phyloP scores from a whole-genome alignment of 2,329 filamentous ascomycete genomes.

The Juglanconis sp. region DNA sequence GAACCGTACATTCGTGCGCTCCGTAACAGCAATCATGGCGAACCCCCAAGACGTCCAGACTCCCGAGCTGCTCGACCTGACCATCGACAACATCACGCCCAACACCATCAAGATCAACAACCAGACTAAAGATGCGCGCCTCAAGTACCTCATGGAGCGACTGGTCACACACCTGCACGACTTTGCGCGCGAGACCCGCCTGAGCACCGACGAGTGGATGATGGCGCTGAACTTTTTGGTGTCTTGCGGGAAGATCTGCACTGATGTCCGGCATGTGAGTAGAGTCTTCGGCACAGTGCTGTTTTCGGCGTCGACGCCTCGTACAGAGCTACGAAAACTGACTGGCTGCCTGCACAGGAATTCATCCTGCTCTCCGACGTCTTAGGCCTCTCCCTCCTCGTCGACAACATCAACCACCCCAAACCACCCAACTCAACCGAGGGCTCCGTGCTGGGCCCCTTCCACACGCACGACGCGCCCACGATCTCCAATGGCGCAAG shows the following conservation, averaged over 20 bases:
- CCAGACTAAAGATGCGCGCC: constrained; percentile 59
- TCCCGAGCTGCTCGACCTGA: constrained; percentile 53
- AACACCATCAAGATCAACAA: constrained; percentile 75
- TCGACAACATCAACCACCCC: constrained; percentile 81
- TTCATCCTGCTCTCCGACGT: constrained; percentile 81
- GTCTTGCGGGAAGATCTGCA: constrained; percentile 68
- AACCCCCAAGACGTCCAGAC: constrained; percentile 14
- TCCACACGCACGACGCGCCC: constrained; percentile 77
- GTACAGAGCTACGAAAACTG: not conserved
- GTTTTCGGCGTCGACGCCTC: not conserved
- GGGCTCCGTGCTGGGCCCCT: constrained; percentile 77
- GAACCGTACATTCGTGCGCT: no score
- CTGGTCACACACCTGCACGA: constrained; percentile 77
- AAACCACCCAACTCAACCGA: constrained; percentile 69
- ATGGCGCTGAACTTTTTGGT: constrained; percentile 69
- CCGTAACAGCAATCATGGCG: not conserved
- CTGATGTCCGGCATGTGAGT: constrained; percentile 67
- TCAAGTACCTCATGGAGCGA: constrained; percentile 70
- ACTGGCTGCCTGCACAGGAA: constrained; percentile 44
- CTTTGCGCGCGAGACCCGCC: constrained; percentile 73
- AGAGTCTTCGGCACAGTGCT: not conserved
- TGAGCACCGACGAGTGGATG: constrained; percentile 79
- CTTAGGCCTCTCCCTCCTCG: constrained; percentile 73
- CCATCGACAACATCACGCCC: constrained; percentile 75
- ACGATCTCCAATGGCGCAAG: constrained; percentile 50